Percentiles rank a stretch among this genome's conserved stretches.
These are phyloP conservation scores for Exophiala bonariae DNA, from an alignment of 2,329 filamentous ascomycete genomes.

Conservation along the genomic window DNA sequence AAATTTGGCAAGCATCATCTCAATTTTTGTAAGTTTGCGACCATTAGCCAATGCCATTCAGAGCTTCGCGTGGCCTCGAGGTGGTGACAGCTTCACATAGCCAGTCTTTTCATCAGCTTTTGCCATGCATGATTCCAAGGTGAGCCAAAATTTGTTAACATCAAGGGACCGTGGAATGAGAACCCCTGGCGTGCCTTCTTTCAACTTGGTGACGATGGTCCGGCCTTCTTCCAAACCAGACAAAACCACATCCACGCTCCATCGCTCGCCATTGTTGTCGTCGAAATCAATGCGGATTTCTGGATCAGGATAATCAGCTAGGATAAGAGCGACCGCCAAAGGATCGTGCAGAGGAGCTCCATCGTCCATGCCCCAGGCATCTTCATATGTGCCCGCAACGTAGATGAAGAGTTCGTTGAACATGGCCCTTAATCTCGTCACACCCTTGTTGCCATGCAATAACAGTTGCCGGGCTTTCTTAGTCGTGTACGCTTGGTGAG, in stretches of 20 bases:
- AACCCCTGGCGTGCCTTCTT: conserved; percentile 62
- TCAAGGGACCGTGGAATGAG: conserved; percentile 76
- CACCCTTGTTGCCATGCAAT: conserved; percentile 44
- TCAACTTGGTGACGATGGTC: conserved; percentile 36
- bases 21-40: no score
- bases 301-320: conserved; percentile 58
- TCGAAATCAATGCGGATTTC: conserved; percentile 46
- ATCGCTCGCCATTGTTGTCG: conserved; percentile 45
- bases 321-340: conserved; percentile 76
- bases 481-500: conserved; percentile 83
- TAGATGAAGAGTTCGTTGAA: conserved; percentile 84
- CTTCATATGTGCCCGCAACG: conserved; percentile 83
- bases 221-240: conserved; percentile 13
- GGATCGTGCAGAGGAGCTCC: conserved; percentile 92
- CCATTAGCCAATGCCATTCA: no score
- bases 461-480: conserved; percentile 66
- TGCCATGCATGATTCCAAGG: conserved; percentile 70
- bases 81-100: conserved; percentile 7
- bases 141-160: conserved; percentile 71
- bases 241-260: conserved; percentile 45
- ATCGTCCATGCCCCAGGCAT: conserved; percentile 72
- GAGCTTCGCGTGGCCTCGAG: no score
- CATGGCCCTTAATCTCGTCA: conserved; percentile 67
- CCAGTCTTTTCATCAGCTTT: conserved; percentile 57
- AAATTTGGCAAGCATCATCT: no score